These are phyloP conservation scores for Erythrobasidium hasegawianum DNA, from an alignment of 1,284 basidiomycete genomes.

Conservation along the genomic window DNA sequence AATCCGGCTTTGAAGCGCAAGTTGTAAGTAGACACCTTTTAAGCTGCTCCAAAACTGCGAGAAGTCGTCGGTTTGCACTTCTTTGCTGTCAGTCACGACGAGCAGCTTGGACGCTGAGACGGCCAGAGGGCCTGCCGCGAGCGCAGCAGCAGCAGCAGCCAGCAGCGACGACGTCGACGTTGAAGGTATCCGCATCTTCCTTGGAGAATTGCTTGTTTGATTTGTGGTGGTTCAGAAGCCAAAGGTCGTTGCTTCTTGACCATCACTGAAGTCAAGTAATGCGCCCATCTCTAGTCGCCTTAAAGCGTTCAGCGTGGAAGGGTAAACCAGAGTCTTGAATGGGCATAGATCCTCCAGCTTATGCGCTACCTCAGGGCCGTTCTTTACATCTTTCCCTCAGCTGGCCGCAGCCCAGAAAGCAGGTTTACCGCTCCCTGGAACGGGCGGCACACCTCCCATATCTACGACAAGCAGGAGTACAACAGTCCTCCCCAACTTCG, in stretches of 20 bases:
- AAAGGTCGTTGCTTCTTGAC: too few relatives aligned
- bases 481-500: constrained; percentile 91
- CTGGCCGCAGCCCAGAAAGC: constrained; percentile 75
- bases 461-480: constrained; percentile 84
- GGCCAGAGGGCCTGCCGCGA: constrained; percentile 2
- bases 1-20: too few relatives aligned
- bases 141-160: not conserved
- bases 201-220: too few relatives aligned
- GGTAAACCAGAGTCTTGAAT: constrained; percentile 34
- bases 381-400: constrained; percentile 90
- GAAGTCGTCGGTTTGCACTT: constrained; percentile 61
- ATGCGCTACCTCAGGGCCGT: constrained; percentile 66
- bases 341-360: not conserved
- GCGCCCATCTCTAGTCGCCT: constrained; percentile 39
- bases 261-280: constrained; percentile 28
- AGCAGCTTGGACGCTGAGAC: constrained; percentile 53
- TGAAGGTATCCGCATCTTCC: not conserved
- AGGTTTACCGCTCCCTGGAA: constrained; percentile 53
- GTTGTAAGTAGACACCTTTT: constrained; percentile 60
- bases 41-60: constrained; percentile 75
- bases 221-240: too few relatives aligned
- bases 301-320: constrained; percentile 46
- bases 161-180: not conserved
- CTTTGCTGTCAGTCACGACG: constrained; percentile 69
- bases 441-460: constrained; percentile 58